Conservation (phyloP, 2,329 filamentous ascomycete genomes). For the Blumeria graminis region DNA sequence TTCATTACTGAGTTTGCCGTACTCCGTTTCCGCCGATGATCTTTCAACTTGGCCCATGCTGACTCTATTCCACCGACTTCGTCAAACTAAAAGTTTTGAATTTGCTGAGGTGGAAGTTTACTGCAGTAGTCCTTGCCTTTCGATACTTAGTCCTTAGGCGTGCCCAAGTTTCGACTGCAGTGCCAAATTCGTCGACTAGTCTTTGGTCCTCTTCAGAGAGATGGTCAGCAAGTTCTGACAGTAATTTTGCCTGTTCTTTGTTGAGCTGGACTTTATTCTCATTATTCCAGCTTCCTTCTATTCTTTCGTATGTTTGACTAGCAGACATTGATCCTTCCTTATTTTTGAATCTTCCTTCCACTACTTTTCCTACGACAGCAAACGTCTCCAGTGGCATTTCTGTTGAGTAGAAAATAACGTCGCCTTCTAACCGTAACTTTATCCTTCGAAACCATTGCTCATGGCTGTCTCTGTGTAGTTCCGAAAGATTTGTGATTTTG, state of each 20-base stretch:
- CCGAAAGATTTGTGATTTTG: neutral
- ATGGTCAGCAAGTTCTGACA: neutral
- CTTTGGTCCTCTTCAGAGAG: neutral
- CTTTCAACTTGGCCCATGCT: neutral
- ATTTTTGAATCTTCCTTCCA: neutral
- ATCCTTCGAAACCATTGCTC: constrained; percentile 1
- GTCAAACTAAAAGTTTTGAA: neutral
- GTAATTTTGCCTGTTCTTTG: neutral
- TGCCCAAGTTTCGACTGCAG: neutral
- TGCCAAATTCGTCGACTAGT: neutral
- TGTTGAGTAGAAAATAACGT: neutral
- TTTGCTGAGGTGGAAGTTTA: neutral
- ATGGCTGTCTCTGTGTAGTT: neutral
- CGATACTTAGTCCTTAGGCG: neutral
- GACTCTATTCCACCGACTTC: neutral
- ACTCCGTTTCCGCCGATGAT: too few species aligned
- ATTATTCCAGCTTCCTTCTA: neutral
- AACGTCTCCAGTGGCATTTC: neutral
- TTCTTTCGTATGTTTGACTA: neutral
- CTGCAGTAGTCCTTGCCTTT: neutral
- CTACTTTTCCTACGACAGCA: neutral
- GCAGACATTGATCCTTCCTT: neutral
- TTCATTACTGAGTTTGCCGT: too few species aligned
- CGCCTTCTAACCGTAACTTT: neutral
- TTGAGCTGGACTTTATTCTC: neutral